phyloP scores from a whole-genome alignment of 768 basidiomycete genomes.

The Chalciporus piperatus region DNA sequence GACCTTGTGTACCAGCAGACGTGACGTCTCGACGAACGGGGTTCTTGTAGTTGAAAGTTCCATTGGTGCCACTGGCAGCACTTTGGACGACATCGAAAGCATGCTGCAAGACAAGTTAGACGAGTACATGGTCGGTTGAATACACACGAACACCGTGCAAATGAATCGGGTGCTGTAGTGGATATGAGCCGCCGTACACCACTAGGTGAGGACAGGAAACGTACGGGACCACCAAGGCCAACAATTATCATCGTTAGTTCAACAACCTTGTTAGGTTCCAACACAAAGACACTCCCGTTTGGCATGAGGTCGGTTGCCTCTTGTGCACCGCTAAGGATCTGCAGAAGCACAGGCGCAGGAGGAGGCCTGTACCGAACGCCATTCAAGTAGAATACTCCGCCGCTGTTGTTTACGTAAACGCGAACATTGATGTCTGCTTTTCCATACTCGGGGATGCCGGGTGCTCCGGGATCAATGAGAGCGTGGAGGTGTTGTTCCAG shows the following conservation, averaged over 20 bases:
- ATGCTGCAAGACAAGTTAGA: slow-evolving; percentile 26
- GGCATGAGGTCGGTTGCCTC: slow-evolving; percentile 29
- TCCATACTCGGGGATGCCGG: slow-evolving; percentile 37
- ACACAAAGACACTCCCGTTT: slow-evolving; percentile 18
- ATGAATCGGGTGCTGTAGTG: slow-evolving; percentile 27
- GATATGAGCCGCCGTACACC: not conserved
- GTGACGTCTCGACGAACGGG: slow-evolving; percentile 36
- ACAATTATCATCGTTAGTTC: slow-evolving; percentile 23
- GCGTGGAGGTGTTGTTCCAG: slow-evolving; percentile 30
- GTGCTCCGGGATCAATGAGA: slow-evolving; percentile 31
- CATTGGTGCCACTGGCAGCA: slow-evolving; percentile 20
- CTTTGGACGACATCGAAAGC: slow-evolving; percentile 35
- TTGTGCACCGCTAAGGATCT: slow-evolving; percentile 42
- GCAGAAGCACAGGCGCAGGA: slow-evolving; percentile 41
- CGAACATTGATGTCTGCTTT: slow-evolving; percentile 41
- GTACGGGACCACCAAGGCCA: slow-evolving; percentile 23
- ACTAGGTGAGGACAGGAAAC: not conserved
- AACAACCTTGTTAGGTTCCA: slow-evolving; percentile 28
- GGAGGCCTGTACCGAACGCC: slow-evolving; percentile 23
- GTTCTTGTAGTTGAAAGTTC: slow-evolving; percentile 33
- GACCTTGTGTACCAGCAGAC: slow-evolving; percentile 27
- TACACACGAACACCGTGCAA: slow-evolving; percentile 25
- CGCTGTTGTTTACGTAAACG: slow-evolving; percentile 5
- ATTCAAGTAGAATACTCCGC: slow-evolving; percentile 15
- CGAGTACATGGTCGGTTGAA: not conserved